Conservation (phyloP, 164 flowering plant species). For the Liquidambar formosana region DNA sequence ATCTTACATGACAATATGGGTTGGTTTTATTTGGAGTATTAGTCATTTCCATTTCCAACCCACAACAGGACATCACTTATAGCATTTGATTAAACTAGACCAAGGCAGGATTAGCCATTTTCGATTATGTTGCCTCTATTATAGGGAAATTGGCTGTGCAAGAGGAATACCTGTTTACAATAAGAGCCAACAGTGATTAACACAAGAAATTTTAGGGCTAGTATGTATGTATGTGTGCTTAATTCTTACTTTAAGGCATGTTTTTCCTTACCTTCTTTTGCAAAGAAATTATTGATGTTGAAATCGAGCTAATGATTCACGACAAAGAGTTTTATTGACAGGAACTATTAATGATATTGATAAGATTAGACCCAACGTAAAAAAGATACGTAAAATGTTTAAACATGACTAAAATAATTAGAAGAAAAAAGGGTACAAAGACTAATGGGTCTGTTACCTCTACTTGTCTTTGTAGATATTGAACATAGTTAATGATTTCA, state of each 20-base stretch:
- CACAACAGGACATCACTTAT: conserved; percentile 37
- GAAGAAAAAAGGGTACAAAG: too few relatives aligned
- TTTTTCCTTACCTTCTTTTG: conserved; percentile 67
- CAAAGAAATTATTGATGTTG: conserved; percentile 55
- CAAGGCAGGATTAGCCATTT: conserved; percentile 44
- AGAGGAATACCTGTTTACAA: conserved; percentile 58
- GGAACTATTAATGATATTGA: conserved; percentile 49
- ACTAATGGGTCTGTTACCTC: conserved; percentile 50
- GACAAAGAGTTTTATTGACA: conserved; percentile 90
- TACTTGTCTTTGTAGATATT: conserved; percentile 94
- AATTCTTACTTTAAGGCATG: background rate
- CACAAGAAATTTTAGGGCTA: too few relatives aligned
- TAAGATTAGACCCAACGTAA: background rate
- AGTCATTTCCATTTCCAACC: conserved; percentile 51
- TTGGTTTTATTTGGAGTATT: conserved; percentile 43
- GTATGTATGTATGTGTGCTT: background rate
- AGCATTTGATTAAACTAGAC: conserved; percentile 52
- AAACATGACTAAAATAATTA: too few relatives aligned
- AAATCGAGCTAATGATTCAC: conserved; percentile 74
- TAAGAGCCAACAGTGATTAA: background rate
- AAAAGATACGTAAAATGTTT: background rate
- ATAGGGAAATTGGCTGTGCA: conserved; percentile 39
- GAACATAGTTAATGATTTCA: conserved; percentile 95
- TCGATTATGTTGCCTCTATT: conserved; percentile 37
- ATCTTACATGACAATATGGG: too few relatives aligned